Base-by-base conservation (phyloP, 305 asterid species). In the Ilex paraguariensis region DNA sequence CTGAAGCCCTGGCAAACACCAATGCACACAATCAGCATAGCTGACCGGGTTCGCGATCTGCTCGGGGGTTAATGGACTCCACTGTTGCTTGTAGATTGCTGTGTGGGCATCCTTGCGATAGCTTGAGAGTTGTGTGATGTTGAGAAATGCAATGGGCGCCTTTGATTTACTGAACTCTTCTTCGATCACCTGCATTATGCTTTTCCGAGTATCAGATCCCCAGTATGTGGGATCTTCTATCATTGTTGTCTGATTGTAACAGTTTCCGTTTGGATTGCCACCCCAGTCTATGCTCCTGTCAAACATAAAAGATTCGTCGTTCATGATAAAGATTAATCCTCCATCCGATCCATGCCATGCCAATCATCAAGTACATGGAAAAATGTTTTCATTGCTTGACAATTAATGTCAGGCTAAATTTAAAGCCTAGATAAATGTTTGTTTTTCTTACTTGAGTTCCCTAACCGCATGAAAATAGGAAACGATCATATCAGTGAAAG, bases 1-100 rank as follows among this genome's bases (percentile, higher is more conserved):
- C 42, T 79, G 82, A n/a, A 79, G 73, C 10, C 84, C 84, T 2
- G 84, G 82, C 51, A 76, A 65, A 59, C 84, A 79, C 84, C 84
- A 79, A 39, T 79, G 84, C 0, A 74, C 73, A 66, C 84, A 79
- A 57, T 79, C 84, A 1, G 84, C 77, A 60, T 79, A 79, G 76
- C 79, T 79, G 28, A 39, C 63, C 0, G 84, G 82, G 61, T 79
- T 76, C 2, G 72, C 80, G 4, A 76, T 16, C 69, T 79, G 77
- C 60, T 79, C 75, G 2, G 68, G 67, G 3, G 80, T 79, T n/a
- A 79, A 56, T 13, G 64, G 80, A 52, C 63, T 70, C 84, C 84
- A 79, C 57, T 79, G 84, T 31, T 76, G 73, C 60, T 79, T 79
- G 76, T 76, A 76, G 40, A 79, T 73, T 7, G 84, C 70, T 4